phyloP scores from a whole-genome alignment of 208 protist species.

The Acanthamoeba royreba region DNA sequence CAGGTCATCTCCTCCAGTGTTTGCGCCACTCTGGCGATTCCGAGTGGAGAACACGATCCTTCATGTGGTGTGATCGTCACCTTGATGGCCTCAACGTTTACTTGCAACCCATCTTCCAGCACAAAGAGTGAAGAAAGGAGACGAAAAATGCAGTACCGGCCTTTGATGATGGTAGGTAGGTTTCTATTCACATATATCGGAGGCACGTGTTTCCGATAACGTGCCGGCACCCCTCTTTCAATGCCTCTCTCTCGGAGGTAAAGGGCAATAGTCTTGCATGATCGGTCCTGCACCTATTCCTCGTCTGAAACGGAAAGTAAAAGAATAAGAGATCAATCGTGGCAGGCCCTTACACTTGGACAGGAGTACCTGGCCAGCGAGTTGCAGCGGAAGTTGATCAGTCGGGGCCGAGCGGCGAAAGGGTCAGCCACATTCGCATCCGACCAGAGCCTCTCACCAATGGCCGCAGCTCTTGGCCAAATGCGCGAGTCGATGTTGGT shows the following conservation, averaged over 20 bases:
- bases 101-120: too few species aligned
- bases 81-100: too few species aligned
- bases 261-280: neutral
- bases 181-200: neutral
- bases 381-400: conserved; percentile 19
- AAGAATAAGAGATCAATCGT: neutral
- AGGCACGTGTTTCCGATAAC: neutral
- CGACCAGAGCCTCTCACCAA: neutral
- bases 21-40: too few species aligned
- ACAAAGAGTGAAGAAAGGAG: too few species aligned
- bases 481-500: conserved; percentile 12
- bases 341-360: neutral
- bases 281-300: neutral
- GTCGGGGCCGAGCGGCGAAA: neutral
- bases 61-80: too few species aligned
- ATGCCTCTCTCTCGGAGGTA: too few species aligned
- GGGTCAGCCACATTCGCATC: neutral
- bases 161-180: too few species aligned
- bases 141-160: too few species aligned
- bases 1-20: too few species aligned
- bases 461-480: neutral
- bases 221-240: too few species aligned
- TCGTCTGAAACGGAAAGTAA: neutral
- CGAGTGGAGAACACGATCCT: too few species aligned
- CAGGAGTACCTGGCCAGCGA: neutral